phyloP scores from a whole-genome alignment of 768 basidiomycete genomes.

The Fistulinella prunicolor region DNA sequence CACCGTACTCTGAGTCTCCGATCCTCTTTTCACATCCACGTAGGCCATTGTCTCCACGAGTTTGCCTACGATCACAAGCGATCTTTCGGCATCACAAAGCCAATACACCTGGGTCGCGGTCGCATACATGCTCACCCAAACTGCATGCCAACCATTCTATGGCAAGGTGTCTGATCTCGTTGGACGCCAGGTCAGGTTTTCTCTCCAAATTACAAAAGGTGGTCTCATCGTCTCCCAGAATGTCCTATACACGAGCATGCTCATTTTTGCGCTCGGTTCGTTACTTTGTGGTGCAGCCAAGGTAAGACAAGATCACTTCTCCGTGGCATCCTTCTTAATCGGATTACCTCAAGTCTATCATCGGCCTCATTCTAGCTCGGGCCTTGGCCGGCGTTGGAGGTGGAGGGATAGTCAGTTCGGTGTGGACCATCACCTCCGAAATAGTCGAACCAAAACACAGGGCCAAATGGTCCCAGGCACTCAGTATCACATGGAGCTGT shows the following conservation, averaged over 20 bases:
- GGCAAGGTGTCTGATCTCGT: constrained; percentile 76
- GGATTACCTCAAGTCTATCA: constrained; percentile 33
- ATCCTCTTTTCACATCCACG: constrained; percentile 6
- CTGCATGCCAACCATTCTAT: constrained; percentile 81
- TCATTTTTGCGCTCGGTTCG: constrained; percentile 76
- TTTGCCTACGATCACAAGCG: constrained; percentile 74
- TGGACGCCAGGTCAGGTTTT: constrained; percentile 64
- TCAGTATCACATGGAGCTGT: constrained; percentile 84
- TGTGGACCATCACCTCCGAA: constrained; percentile 86
- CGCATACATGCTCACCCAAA: constrained; percentile 83
- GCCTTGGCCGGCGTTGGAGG: constrained; percentile 75
- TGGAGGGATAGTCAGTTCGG: constrained; percentile 80
- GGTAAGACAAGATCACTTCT: constrained; percentile 38
- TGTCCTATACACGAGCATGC: constrained; percentile 69
- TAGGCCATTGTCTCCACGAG: constrained; percentile 78
- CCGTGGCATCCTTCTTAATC: constrained; percentile 17
- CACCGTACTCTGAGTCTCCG: constrained; percentile 6
- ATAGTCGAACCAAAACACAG: constrained; percentile 68
- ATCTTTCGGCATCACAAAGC: constrained; percentile 61
- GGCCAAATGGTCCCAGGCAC: constrained; percentile 82
- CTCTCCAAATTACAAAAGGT: constrained; percentile 5
- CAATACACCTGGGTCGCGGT: constrained; percentile 88
- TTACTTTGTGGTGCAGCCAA: constrained; percentile 72
- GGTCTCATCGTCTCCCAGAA: constrained; percentile 38
- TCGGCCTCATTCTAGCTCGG: constrained; percentile 67